A percentile compares a stretch with the other conserved stretches of the same genome.
Evolutionary conservation across 2,329 filamentous ascomycete species (phyloP).

Genomic region (Beauveria sp.): DNA sequence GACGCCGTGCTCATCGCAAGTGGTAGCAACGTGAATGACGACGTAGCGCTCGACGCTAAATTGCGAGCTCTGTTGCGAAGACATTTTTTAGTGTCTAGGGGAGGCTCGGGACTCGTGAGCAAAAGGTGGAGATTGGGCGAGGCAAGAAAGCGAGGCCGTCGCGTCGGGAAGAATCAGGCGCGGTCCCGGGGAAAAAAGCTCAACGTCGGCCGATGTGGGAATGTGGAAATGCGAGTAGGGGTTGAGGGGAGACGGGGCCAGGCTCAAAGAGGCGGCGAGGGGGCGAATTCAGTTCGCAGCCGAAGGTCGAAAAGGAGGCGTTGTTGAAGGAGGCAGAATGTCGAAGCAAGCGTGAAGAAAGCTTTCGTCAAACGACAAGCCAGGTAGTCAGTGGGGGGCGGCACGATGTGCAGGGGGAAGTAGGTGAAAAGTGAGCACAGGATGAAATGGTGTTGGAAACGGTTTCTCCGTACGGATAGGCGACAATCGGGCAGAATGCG

Average conservation of each 20-base stretch:
- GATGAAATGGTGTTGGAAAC: constrained; percentile 10
- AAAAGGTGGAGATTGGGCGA: constrained; percentile 16
- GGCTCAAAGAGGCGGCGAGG: neutral
- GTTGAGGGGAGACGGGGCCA: neutral
- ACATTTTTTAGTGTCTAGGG: constrained; percentile 24
- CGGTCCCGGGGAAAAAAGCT: constrained; percentile 12
- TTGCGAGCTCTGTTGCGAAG: constrained; percentile 39
- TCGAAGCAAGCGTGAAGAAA: constrained; percentile 7
- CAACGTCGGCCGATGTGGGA: constrained; percentile 11
- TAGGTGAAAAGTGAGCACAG: constrained; percentile 15
- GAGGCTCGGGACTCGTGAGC: constrained; percentile 16
- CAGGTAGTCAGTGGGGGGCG: neutral
- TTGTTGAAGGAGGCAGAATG: neutral
- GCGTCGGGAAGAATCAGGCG: constrained; percentile 5
- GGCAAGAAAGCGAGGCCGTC: constrained; percentile 8
- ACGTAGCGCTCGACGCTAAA: constrained; percentile 90
- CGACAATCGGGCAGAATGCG: constrained; percentile 15
- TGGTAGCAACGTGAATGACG: constrained; percentile 96
- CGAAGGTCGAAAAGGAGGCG: neutral
- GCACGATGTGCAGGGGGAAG: constrained; percentile 1
- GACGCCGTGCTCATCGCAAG: constrained; percentile 97
- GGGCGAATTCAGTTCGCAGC: neutral
- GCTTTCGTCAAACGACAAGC: constrained; percentile 5
- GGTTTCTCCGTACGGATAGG: neutral
- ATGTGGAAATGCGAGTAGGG: neutral